phyloP scores from a whole-genome alignment of 768 basidiomycete genomes.

The Lactarius trivialis region DNA sequence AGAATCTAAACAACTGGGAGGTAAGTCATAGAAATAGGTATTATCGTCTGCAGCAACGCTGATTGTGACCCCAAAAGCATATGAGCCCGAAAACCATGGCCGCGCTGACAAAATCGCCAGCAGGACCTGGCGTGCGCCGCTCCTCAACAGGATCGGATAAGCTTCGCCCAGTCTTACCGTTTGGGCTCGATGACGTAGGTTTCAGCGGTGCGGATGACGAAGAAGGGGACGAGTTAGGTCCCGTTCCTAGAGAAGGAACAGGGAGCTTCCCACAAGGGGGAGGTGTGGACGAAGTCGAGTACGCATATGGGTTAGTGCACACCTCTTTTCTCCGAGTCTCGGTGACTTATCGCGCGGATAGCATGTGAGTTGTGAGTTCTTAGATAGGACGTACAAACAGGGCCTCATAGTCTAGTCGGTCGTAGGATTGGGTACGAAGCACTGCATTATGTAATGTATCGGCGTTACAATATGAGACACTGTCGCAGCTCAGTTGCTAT shows the following conservation, averaged over 20 bases:
- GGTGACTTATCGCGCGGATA: background rate
- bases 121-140: constrained; percentile 54
- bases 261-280: constrained; percentile 71
- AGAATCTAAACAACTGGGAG: constrained; percentile 95
- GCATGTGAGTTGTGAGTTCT: constrained; percentile 8
- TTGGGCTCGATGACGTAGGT: constrained; percentile 72
- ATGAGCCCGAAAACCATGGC: constrained; percentile 96
- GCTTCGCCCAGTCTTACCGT: constrained; percentile 74
- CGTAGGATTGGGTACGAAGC: background rate
- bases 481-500: background rate
- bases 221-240: constrained; percentile 67
- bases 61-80: constrained; percentile 40
- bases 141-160: constrained; percentile 74
- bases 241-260: constrained; percentile 66
- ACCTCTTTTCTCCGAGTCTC: background rate
- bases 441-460: background rate
- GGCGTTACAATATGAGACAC: background rate
- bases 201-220: constrained; percentile 54
- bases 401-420: background rate
- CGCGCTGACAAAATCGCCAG: constrained; percentile 86
- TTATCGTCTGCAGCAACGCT: background rate
- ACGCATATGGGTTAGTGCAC: constrained; percentile 68
- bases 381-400: background rate
- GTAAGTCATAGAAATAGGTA: constrained; percentile 38
- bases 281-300: constrained; percentile 87